phyloP scores from a whole-genome alignment of 352 stramenopile species.

The Pythium chondricola region DNA sequence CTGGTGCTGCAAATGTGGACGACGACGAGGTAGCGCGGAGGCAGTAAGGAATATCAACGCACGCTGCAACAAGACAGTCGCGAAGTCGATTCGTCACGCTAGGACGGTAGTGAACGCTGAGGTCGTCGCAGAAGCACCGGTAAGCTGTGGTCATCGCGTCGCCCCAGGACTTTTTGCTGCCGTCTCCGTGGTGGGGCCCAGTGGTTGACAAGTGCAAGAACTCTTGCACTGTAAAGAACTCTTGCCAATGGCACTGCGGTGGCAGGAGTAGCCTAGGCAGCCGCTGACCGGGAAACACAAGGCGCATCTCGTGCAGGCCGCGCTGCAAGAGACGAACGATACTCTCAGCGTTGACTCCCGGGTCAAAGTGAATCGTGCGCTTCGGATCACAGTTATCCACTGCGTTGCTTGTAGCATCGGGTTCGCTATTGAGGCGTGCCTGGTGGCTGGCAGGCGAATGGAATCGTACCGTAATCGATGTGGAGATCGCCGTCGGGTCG shows the following conservation, averaged over 20 bases:
- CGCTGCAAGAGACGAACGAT: slow-evolving; percentile 51
- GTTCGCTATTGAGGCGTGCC: neutral
- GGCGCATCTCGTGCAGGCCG: slow-evolving; percentile 32
- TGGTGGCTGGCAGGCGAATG: neutral
- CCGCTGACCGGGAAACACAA: slow-evolving; percentile 36
- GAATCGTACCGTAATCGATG: slow-evolving; percentile 10
- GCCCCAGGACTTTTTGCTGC: slow-evolving; percentile 11
- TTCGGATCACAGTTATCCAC: neutral
- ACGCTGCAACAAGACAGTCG: slow-evolving; percentile 34
- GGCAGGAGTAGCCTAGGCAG: slow-evolving; percentile 29
- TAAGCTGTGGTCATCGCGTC: slow-evolving; percentile 42
- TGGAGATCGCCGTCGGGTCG: slow-evolving; percentile 1
- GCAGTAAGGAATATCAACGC: slow-evolving; percentile 64
- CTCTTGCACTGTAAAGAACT: slow-evolving; percentile 30
- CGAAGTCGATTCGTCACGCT: slow-evolving; percentile 40
- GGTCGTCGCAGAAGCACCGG: slow-evolving; percentile 54
- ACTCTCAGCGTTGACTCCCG: slow-evolving; percentile 43
- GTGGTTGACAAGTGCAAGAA: neutral
- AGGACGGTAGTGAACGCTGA: slow-evolving; percentile 35
- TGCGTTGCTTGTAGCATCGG: neutral
- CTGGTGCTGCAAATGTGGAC: slow-evolving; percentile 7
- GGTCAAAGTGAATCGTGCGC: slow-evolving; percentile 41
- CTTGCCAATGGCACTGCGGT: slow-evolving; percentile 39
- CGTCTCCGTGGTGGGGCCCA: neutral
- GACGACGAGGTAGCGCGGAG: slow-evolving; percentile 17